phyloP scores from a whole-genome alignment of 148 eudicot species.

The Camellia granthamiana region DNA sequence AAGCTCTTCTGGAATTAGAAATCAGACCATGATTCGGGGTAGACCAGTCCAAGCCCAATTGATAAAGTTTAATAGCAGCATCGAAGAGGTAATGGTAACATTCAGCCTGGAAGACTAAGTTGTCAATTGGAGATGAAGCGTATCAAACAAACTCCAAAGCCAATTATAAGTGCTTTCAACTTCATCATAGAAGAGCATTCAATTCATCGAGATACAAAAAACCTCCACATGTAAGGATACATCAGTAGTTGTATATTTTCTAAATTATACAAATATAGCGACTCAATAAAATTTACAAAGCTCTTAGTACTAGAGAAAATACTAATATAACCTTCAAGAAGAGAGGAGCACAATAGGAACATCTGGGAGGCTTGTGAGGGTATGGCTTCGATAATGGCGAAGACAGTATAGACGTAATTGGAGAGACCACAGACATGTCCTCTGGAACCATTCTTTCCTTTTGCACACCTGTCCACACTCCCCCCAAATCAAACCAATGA shows the following conservation, averaged over 20 bases:
- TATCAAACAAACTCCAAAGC: slow-evolving; percentile 1
- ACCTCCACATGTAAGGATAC: too few species aligned
- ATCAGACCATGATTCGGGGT: slow-evolving; percentile 75
- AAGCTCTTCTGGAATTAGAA: slow-evolving; percentile 27
- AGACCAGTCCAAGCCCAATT: slow-evolving; percentile 81
- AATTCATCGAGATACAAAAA: not conserved
- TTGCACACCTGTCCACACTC: slow-evolving; percentile 69
- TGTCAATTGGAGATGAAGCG: not conserved
- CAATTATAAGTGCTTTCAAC: not conserved
- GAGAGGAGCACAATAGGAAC: slow-evolving; percentile 88
- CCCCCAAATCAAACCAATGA: slow-evolving; percentile 15
- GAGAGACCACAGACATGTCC: slow-evolving; percentile 86
- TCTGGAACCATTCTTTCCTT: slow-evolving; percentile 94
- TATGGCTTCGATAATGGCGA: slow-evolving; percentile 64
- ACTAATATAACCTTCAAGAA: slow-evolving; percentile 64
- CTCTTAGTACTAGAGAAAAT: too few species aligned
- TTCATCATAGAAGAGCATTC: not conserved
- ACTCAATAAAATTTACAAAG: too few species aligned
- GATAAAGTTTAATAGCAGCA: slow-evolving; percentile 86
- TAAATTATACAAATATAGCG: too few species aligned
- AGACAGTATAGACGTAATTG: slow-evolving; percentile 50
- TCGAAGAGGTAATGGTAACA: slow-evolving; percentile 95
- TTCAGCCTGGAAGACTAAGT: slow-evolving; percentile 62
- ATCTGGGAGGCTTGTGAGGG: slow-evolving; percentile 91
- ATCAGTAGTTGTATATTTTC: too few species aligned